These are phyloP conservation scores for Phoma sp. DNA, from an alignment of 2,329 filamentous ascomycete species.

Conservation along the genomic window DNA sequence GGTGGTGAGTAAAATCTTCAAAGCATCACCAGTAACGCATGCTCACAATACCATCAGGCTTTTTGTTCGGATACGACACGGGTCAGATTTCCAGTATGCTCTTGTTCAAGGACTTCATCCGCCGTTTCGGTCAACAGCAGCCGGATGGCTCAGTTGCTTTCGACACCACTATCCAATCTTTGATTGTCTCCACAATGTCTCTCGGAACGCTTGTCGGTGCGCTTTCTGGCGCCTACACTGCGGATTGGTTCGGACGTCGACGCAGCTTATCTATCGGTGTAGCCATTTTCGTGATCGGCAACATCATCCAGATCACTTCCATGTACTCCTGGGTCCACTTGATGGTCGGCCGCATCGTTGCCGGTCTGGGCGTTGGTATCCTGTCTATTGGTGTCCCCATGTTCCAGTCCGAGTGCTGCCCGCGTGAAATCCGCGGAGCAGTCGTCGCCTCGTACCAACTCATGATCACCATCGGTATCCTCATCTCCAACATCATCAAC, in stretches of 20 bases:
- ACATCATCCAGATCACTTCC: slow-evolving; percentile 53
- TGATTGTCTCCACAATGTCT: slow-evolving; percentile 43
- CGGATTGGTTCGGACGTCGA: slow-evolving; percentile 59
- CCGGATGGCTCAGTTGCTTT: slow-evolving; percentile 49
- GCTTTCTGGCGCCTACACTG: slow-evolving; percentile 54
- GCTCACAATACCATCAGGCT: slow-evolving; percentile 28
- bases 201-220: slow-evolving; percentile 53
- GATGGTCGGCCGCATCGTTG: slow-evolving; percentile 56
- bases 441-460: slow-evolving; percentile 61
- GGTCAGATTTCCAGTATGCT: slow-evolving; percentile 50
- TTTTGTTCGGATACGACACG: slow-evolving; percentile 69
- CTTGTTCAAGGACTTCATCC: slow-evolving; percentile 58
- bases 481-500: slow-evolving; percentile 43
- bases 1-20: slow-evolving; percentile 51
- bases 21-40: background rate
- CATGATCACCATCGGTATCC: slow-evolving; percentile 54
- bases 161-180: slow-evolving; percentile 54
- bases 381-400: slow-evolving; percentile 67
- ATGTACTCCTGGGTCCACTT: slow-evolving; percentile 52
- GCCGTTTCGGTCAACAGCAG: slow-evolving; percentile 61
- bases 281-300: slow-evolving; percentile 51
- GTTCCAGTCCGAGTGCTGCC: slow-evolving; percentile 70
- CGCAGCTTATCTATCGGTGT: slow-evolving; percentile 58
- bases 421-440: slow-evolving; percentile 67
- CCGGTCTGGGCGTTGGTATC: slow-evolving; percentile 53